Evolutionary conservation across 169 alveolate genomes (phyloP).

Genomic region (Cryptosporidium ubiquitum): DNA sequence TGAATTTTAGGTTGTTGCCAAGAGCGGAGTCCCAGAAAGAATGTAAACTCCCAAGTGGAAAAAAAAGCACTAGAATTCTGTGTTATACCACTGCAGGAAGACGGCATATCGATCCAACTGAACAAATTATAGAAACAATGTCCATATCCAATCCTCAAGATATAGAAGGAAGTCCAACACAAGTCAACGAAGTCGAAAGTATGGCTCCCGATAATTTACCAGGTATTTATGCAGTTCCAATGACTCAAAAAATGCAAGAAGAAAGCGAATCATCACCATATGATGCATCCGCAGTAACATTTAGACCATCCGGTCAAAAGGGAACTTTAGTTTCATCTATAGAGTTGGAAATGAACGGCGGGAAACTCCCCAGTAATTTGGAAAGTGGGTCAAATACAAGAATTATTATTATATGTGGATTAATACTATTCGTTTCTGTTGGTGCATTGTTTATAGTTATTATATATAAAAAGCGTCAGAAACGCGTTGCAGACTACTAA

Average conservation of each 20-base stretch:
- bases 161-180: conserved; percentile 15
- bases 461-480: conserved; percentile 38
- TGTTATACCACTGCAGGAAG: conserved; percentile 74
- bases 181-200: neutral
- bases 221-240: conserved; percentile 34
- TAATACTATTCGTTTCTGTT: conserved; percentile 10
- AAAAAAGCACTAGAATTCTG: conserved; percentile 61
- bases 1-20: conserved; percentile 66
- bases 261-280: neutral
- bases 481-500: neutral
- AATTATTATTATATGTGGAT: conserved; percentile 27
- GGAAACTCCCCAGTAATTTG: neutral
- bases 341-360: conserved; percentile 13
- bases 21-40: conserved; percentile 74
- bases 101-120: conserved; percentile 71
- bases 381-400: neutral
- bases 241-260: conserved; percentile 54
- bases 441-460: conserved; percentile 24
- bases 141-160: conserved; percentile 53
- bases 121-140: conserved; percentile 66
- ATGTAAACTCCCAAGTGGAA: conserved; percentile 58
- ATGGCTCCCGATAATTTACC: conserved; percentile 10
- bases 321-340: conserved; percentile 48
- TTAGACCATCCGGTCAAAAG: neutral
- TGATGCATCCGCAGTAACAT: conserved; percentile 36